Evolutionary conservation across 2,329 filamentous ascomycete genomes (phyloP).

Genomic region (Penicillium italicum): DNA sequence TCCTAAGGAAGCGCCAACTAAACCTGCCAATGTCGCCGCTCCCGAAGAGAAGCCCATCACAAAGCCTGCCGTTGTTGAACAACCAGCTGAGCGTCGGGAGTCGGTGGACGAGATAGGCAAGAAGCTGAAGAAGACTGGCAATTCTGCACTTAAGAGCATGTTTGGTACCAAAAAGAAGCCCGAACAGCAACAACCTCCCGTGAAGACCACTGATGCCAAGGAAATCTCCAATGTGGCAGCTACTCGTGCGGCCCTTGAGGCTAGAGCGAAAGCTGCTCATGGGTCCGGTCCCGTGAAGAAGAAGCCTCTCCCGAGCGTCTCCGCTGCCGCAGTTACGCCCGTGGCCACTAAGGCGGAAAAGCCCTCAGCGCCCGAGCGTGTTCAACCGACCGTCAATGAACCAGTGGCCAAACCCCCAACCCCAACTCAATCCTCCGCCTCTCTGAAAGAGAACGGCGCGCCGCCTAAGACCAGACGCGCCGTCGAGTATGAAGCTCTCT

Average conservation of each 20-base stretch:
- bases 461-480: slow-evolving; percentile 45
- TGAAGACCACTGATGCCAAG: slow-evolving; percentile 33
- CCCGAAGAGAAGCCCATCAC: slow-evolving; percentile 19
- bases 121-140: slow-evolving; percentile 44
- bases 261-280: slow-evolving; percentile 35
- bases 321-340: slow-evolving; percentile 7
- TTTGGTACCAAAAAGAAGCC: slow-evolving; percentile 43
- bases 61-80: slow-evolving; percentile 21
- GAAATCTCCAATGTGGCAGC: slow-evolving; percentile 41
- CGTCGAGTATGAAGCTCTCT: slow-evolving; percentile 55
- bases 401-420: slow-evolving; percentile 12
- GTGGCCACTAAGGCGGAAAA: slow-evolving; percentile 3
- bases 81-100: slow-evolving; percentile 30
- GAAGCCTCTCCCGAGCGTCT: slow-evolving; percentile 30
- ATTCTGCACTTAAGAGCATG: slow-evolving; percentile 44
- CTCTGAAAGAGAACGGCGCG: slow-evolving; percentile 22
- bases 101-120: slow-evolving; percentile 35
- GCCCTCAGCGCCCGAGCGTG: slow-evolving; percentile 10
- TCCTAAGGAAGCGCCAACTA: slow-evolving; percentile 25
- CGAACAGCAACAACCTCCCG: slow-evolving; percentile 28
- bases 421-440: neutral
- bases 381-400: slow-evolving; percentile 21
- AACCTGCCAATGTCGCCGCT: slow-evolving; percentile 10
- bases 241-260: slow-evolving; percentile 43
- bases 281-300: slow-evolving; percentile 32